Base-by-base conservation (phyloP, 2,329 filamentous ascomycete species). In the Fonsecaea pedrosoi region DNA sequence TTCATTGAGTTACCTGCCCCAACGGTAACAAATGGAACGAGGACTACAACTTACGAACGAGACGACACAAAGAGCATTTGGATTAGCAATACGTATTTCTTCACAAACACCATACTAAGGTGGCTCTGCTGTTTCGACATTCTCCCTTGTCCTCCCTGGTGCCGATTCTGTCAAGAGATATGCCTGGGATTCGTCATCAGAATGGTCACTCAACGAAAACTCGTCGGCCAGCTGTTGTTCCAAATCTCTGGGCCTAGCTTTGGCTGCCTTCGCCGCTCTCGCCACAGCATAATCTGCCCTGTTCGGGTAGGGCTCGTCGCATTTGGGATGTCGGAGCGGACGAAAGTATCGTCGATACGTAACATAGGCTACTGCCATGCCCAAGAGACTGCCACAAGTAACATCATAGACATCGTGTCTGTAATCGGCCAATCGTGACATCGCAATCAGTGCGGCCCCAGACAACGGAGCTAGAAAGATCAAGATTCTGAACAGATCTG, bases 341-440 rank as follows among this genome's bases (percentile, higher is more conserved):
- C 87, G 87, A 73, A 85, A 89, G 73, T 89, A 89, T 58, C 87
- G 78, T 62, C 86, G 78, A 74, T 88, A 89, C 7, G 84, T 85
- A 68, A 86, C 84, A 74, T 83, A 85, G 13, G 86, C 83, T 2
- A 89, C 78, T 1, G 78, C 63, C 35, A 87, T 78, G 0, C 87
- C 87, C 6, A 89, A 73, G 21, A 85, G 61, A 15, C 82, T 83
- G 0, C 87, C 87, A 6, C 78, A 79, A 3, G 83, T 84, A 4
- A 89, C 86, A 75, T 89, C 87, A 65, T 84, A 88, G 1, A 88
- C 84, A 75, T 89, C 87, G 68, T 89, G 87, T 32, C 87, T 79
- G 73, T 89, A 89, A 71, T 89, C 87, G 66, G 87, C 86, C 40
- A 87, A 78, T n/a, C 87, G 80, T 4, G 84, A 87, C 48, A 88